A percentile compares a stretch with the other conserved stretches of the same genome.
These are phyloP conservation scores for Coemansia sp. DNA, from an alignment of 371 early-diverging fungal species.

Conservation along the genomic window DNA sequence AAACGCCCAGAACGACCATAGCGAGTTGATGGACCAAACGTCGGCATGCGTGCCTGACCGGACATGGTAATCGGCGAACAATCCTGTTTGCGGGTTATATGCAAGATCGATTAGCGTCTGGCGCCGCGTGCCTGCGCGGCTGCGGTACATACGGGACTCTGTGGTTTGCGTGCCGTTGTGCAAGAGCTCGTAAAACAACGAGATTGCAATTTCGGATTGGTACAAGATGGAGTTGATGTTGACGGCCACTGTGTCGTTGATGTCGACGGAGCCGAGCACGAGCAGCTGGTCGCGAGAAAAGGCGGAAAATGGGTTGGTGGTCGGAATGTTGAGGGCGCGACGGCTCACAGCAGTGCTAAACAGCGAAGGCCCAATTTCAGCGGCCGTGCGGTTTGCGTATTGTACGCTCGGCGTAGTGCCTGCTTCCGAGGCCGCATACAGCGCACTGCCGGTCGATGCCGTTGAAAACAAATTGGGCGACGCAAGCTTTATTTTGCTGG, in stretches of 20 bases:
- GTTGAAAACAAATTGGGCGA: constrained; percentile 21
- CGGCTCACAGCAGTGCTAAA: constrained; percentile 21
- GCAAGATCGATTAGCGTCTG: constrained; percentile 31
- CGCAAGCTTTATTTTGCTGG: constrained; percentile 10
- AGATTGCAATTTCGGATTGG: constrained; percentile 63
- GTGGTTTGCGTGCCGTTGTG: constrained; percentile 11
- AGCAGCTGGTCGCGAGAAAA: constrained; percentile 28
- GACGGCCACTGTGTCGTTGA: constrained; percentile 67
- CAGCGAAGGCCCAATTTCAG: constrained; percentile 21
- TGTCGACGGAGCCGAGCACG: constrained; percentile 53
- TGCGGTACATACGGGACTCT: constrained; percentile 17
- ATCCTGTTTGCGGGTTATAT: constrained; percentile 27
- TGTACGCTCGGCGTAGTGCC: constrained; percentile 39
- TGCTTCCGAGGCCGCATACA: constrained; percentile 33
- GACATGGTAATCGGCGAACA: constrained; percentile 37
- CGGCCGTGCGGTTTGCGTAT: constrained; percentile 19
- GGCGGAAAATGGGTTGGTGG: constrained; percentile 24
- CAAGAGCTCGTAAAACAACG: constrained; percentile 54
- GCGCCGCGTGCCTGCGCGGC: constrained; percentile 21
- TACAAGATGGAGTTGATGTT: constrained; percentile 85
- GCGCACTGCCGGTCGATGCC: constrained; percentile 12
- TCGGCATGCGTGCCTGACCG: constrained; percentile 19
- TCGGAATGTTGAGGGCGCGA: constrained; percentile 21
- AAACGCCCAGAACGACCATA: constrained; percentile 54
- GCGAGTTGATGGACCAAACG: constrained; percentile 43